phyloP scores from a whole-genome alignment of 1,284 basidiomycete genomes.

The Ustanciosporium gigantosporum region DNA sequence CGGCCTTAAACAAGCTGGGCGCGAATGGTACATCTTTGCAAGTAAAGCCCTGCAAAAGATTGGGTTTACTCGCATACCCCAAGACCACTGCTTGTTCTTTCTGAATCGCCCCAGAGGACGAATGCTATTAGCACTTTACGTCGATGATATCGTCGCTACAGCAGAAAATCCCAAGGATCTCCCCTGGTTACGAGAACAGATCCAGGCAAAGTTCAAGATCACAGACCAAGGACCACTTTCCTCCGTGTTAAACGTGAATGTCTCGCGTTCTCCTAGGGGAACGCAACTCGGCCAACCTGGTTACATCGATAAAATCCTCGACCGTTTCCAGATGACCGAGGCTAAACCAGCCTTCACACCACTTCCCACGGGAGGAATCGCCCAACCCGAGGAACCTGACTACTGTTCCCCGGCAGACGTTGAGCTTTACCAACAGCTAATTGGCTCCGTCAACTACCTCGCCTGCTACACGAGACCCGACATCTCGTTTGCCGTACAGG shows the following conservation, averaged over 20 bases:
- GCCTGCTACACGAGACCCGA: neutral
- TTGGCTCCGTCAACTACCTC: neutral
- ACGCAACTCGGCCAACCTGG: neutral
- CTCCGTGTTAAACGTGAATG: too few relatives aligned
- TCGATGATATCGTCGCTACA: neutral
- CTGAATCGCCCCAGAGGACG: too few relatives aligned
- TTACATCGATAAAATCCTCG: neutral
- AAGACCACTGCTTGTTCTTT: neutral
- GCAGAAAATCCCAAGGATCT: neutral
- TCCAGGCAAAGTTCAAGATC: neutral
- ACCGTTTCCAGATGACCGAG: neutral
- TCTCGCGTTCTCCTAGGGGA: too few relatives aligned
- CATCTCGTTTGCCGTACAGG: neutral
- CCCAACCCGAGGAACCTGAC: neutral
- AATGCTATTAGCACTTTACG: neutral
- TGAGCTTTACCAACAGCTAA: neutral
- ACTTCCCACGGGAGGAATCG: neutral
- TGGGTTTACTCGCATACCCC: neutral
- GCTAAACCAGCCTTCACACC: neutral
- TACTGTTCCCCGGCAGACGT: neutral
- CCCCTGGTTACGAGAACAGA: neutral
- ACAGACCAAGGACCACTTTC: neutral
- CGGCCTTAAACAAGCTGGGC: slow-evolving; percentile 2
- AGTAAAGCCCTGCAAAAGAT: neutral
- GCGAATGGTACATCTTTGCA: neutral